A percentile compares a stretch with the other conserved stretches of the same genome.
Conservation (phyloP, 176 grass and related monocot genomes). For the Carex cristatella region DNA sequence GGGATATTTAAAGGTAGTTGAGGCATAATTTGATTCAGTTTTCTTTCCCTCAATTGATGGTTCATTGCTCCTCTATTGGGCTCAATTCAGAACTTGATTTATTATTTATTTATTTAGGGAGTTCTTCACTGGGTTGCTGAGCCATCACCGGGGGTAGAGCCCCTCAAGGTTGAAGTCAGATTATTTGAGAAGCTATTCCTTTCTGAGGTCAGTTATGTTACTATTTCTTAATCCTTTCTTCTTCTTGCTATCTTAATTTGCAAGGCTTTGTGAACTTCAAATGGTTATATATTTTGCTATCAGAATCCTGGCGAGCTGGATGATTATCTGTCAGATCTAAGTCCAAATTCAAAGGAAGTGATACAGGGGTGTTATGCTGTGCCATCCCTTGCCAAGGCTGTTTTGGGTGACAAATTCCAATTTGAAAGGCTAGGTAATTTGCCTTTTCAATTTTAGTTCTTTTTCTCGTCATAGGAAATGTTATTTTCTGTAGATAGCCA, state of each 20-base stretch:
- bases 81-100: conserved; percentile 13
- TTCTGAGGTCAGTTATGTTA: conserved; percentile 49
- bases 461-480: background rate
- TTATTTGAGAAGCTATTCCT: conserved; percentile 85
- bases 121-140: conserved; percentile 95
- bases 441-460: background rate
- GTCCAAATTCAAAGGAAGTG: conserved; percentile 80
- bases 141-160: conserved; percentile 75
- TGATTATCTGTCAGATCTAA: conserved; percentile 79
- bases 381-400: conserved; percentile 45
- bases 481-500: background rate
- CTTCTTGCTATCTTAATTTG: background rate
- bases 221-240: background rate
- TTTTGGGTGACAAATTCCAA: conserved; percentile 79
- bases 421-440: conserved; percentile 90
- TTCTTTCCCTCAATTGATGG: background rate
- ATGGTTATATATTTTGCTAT: conserved; percentile 8
- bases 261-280: conserved; percentile 1
- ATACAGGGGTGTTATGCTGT: conserved; percentile 68
- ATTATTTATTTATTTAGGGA: conserved; percentile 43
- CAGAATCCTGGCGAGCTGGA: conserved; percentile 88
- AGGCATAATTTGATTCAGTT: background rate
- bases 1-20: background rate
- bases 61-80: background rate
- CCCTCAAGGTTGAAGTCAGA: conserved; percentile 80